These are phyloP conservation scores for Alternaria ethzedia DNA, from an alignment of 2,329 filamentous ascomycete genomes.

Conservation along the genomic window DNA sequence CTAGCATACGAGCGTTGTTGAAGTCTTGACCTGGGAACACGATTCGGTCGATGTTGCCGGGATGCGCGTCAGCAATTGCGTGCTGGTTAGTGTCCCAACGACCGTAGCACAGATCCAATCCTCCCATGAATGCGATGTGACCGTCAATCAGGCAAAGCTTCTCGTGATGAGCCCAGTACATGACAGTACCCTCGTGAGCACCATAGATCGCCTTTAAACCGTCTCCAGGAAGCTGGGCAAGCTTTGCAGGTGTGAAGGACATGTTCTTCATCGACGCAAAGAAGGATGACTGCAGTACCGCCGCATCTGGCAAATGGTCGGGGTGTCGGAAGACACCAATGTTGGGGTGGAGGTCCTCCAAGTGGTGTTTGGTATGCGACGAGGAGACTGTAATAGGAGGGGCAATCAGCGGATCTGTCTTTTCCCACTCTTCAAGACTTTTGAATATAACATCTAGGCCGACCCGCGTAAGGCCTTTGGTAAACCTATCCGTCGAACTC, in stretches of 20 bases:
- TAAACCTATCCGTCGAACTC: constrained; percentile 49
- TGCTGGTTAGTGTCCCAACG: constrained; percentile 89
- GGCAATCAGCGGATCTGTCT: constrained; percentile 53
- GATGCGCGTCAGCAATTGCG: constrained; percentile 83
- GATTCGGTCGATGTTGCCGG: constrained; percentile 74
- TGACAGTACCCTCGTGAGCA: constrained; percentile 76
- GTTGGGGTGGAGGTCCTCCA: constrained; percentile 80
- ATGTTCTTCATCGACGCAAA: constrained; percentile 62
- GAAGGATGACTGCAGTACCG: constrained; percentile 67
- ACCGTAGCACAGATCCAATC: constrained; percentile 84
- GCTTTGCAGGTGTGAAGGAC: constrained; percentile 60
- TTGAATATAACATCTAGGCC: constrained; percentile 54
- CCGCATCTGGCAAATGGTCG: constrained; percentile 79
- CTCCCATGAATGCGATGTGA: constrained; percentile 86
- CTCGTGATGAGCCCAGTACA: constrained; percentile 95
- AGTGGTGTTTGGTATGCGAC: constrained; percentile 77
- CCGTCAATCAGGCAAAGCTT: constrained; percentile 86
- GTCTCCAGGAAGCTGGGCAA: constrained; percentile 72
- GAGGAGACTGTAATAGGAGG: constrained; percentile 62
- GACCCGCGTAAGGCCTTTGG: constrained; percentile 48
- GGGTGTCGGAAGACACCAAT: constrained; percentile 91
- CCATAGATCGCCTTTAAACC: constrained; percentile 82
- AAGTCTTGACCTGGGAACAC: constrained; percentile 91
- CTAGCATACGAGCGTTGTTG: constrained; percentile 85
- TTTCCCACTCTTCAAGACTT: constrained; percentile 54